Evolutionary conservation across 805 yeast genomes (phyloP), one percentile per base, ranked within the genome.

Genomic region (Spathaspora gorwiae): DNA sequence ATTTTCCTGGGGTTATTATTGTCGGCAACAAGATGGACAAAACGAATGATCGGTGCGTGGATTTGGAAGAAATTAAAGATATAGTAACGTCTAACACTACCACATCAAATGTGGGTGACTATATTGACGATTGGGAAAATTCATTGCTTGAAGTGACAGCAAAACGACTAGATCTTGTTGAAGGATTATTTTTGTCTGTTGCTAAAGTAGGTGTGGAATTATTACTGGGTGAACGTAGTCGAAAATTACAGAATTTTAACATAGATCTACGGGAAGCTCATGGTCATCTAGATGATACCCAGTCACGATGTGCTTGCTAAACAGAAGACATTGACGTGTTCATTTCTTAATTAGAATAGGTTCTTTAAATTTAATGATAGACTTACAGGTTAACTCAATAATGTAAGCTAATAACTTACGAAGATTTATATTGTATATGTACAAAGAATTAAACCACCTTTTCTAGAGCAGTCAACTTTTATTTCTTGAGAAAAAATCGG

Each of bases 1-100:
- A 68, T 4, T 55, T 55, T 24, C 81, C 83, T 0, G 73, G 75
- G 1, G 70, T 79, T 9, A 48, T 79, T 27, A 60, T 79, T 1
- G 81, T 79, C 41, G 84, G 82, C 1, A 79, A 79, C 52, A 79
- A 79, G 55, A 48, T 50, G 14, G 84, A 79, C 51, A 64, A 56
- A 37, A 42, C 48, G 1, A 51, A 47, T 19, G 70, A 69, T 15
- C 48, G 73, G 14, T 59, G 65, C 39, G 66, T 70, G 6, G 73
- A 68, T 48, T 29, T 52, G 26, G 66, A 61, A 27, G 75, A 70
- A 47, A 64, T 70, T 6, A 51, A 56, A 37, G 68, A 65, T 36
- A 59, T 68, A 33, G 48, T 70, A n/a, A 54, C 62, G 24, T 48
- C 46, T 26, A 54, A 52, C 38, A 45, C 53, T 7, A 45, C 53